Evolutionary conservation across 2,329 filamentous ascomycete species (phyloP), one percentile per base, ranked within the genome.

Genomic region (Sarocladium brachiariae): DNA sequence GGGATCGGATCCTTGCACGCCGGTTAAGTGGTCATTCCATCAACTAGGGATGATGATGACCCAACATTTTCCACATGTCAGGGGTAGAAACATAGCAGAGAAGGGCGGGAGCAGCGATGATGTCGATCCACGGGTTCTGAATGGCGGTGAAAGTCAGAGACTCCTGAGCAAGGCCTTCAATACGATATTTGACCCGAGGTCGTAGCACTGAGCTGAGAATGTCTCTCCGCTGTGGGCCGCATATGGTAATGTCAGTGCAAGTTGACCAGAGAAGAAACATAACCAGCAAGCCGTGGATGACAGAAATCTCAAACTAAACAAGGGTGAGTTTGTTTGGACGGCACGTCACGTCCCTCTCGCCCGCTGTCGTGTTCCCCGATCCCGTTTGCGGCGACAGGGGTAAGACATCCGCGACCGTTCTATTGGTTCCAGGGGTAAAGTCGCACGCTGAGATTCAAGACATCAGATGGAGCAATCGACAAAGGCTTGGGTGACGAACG

Each of bases 381-480:
- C 43, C 43, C 43, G 43, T 47, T 47, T 47, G 43, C 43, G 43
- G 43, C 16, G 31, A 18, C 43, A 47, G 43, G 43, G 43, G 43
- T 47, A 16, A 47, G 27, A 47, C 43, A 47, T 47, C 43, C 43
- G 43, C 43, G 43, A 47, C 43, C 43, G 25, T 23, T 33, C 25
- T 47, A 47, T 47, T 47, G 43, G 43, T 47, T 31, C 43, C 27
- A 33, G n/a, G 43, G 43, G 11, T 5, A 14, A 47, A 25, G 8
- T n/a, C 7, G 35, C 4, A 39, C 18, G 16, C 35, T 39, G 35
- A 19, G 35, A 7, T 39, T 6, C 35, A 9, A 39, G 18, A 35
- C 33, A 35, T n/a, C 8, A 35, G 33, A 11, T 35, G 33, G 33
- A 6, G 5, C 33, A n/a, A 35, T 11, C 33, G 18, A 39, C 35